Evolutionary conservation across 768 basidiomycete genomes (phyloP).

Genomic region (Lentinula lateritia): DNA sequence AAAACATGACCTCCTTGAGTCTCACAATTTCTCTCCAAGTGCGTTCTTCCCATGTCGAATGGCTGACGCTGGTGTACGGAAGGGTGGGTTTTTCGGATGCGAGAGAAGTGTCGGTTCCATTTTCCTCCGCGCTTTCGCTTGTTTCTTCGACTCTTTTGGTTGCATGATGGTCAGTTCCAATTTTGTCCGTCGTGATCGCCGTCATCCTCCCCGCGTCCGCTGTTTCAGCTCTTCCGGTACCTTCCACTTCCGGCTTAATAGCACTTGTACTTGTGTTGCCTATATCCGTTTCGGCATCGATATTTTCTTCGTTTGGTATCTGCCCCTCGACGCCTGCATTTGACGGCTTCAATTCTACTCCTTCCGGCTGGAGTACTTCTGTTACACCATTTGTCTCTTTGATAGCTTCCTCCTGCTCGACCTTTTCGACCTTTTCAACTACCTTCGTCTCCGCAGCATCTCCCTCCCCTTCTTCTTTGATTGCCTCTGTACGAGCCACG

Average conservation of each 20-base stretch:
- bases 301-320: background rate
- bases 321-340: background rate
- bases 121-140: conserved; percentile 1
- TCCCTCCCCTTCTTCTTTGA: conserved; percentile 6
- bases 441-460: background rate
- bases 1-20: conserved; percentile 82
- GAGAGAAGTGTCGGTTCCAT: background rate
- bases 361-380: too few species aligned
- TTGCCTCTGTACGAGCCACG: background rate
- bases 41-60: conserved; percentile 79
- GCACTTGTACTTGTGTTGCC: background rate
- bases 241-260: background rate
- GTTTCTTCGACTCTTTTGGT: conserved; percentile 6
- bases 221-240: background rate
- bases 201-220: background rate
- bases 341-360: too few species aligned
- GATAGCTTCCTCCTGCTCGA: conserved; percentile 1
- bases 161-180: background rate
- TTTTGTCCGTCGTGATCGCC: conserved; percentile 1
- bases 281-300: background rate
- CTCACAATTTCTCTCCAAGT: conserved; percentile 76
- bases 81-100: conserved; percentile 3
- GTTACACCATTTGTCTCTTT: background rate
- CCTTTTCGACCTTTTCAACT: conserved; percentile 4
- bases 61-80: conserved; percentile 47